Percentiles rank a stretch among this genome's conserved stretches.
These are phyloP conservation scores for Kwoniella europaea DNA, from an alignment of 768 basidiomycete species.

Conservation along the genomic window DNA sequence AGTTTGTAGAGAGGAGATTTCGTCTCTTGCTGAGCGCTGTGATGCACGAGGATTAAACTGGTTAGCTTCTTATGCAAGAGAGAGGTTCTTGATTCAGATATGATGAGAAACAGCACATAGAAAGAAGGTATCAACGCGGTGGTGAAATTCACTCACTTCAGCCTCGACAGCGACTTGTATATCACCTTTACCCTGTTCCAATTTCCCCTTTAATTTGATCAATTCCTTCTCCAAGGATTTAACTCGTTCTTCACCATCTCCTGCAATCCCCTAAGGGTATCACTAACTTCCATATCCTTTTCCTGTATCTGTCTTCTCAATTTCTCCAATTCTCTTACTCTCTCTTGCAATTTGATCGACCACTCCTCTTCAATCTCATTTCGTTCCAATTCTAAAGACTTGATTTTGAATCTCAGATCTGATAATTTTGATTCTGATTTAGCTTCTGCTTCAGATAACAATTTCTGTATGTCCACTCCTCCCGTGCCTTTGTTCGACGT, in stretches of 20 bases:
- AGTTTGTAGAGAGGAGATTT: conserved; percentile 35
- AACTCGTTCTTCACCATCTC: conserved; percentile 61
- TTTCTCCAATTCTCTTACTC: conserved; percentile 76
- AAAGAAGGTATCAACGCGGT: too few relatives aligned
- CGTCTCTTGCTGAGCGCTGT: conserved; percentile 62
- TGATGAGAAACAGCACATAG: too few relatives aligned
- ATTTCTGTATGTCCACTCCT: conserved; percentile 60
- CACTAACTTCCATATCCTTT: conserved; percentile 68
- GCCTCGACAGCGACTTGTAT: conserved; percentile 56
- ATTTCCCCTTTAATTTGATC: conserved; percentile 55
- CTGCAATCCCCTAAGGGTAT: conserved; percentile 61
- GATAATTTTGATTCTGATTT: conserved; percentile 77
- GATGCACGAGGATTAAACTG: not conserved
- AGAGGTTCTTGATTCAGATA: too few relatives aligned
- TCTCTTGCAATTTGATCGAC: conserved; percentile 80
- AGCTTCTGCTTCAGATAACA: conserved; percentile 73
- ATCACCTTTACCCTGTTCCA: conserved; percentile 61
- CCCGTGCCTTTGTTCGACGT: not conserved
- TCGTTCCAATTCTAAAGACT: conserved; percentile 76
- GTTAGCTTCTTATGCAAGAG: not conserved
- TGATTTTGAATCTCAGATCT: conserved; percentile 71
- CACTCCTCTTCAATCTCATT: conserved; percentile 86
- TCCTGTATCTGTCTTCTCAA: conserved; percentile 68
- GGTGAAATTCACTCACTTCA: conserved; percentile 58
- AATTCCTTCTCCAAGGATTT: conserved; percentile 58